phyloP scores from a whole-genome alignment of 2,329 filamentous ascomycete species.

The Dactylellina parvicollis region DNA sequence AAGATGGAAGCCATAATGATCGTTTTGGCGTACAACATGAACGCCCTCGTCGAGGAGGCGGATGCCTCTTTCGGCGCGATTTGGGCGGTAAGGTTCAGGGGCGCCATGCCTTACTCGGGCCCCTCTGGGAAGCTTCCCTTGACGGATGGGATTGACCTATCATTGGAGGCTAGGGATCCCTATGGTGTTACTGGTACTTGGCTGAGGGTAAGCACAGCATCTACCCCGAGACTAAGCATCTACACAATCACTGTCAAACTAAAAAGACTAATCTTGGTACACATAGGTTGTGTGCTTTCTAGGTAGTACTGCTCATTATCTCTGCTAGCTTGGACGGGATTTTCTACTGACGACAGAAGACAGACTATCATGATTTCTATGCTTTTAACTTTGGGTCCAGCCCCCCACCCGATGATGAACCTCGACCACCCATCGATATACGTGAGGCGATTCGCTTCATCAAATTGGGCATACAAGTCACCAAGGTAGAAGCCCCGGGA shows the following conservation, averaged over 20 bases:
- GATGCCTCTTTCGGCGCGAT: slow-evolving; percentile 65
- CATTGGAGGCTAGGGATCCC: slow-evolving; percentile 71
- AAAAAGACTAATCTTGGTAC: slow-evolving; percentile 51
- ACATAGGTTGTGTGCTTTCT: slow-evolving; percentile 63
- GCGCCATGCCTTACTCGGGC: slow-evolving; percentile 60
- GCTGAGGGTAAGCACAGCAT: slow-evolving; percentile 68
- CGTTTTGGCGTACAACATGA: slow-evolving; percentile 72
- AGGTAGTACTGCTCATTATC: slow-evolving; percentile 58
- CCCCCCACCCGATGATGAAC: slow-evolving; percentile 62
- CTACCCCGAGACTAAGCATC: not conserved
- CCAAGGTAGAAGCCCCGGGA: slow-evolving; percentile 69
- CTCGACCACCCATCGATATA: slow-evolving; percentile 68
- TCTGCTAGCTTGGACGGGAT: slow-evolving; percentile 60
- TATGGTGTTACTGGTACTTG: slow-evolving; percentile 77
- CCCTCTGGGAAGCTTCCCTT: not conserved
- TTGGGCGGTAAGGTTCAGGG: slow-evolving; percentile 69
- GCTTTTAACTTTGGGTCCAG: slow-evolving; percentile 73
- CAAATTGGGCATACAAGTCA: slow-evolving; percentile 73
- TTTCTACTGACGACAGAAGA: slow-evolving; percentile 59
- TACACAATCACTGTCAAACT: no score
- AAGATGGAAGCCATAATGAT: slow-evolving; percentile 80
- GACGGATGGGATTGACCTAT: slow-evolving; percentile 60
- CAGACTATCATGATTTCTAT: slow-evolving; percentile 78
- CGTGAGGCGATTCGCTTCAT: slow-evolving; percentile 77
- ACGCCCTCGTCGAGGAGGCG: slow-evolving; percentile 63